Evolutionary conservation across 108 stramenopile species (phyloP).

Genomic region (Cyclotella distinguenda): DNA sequence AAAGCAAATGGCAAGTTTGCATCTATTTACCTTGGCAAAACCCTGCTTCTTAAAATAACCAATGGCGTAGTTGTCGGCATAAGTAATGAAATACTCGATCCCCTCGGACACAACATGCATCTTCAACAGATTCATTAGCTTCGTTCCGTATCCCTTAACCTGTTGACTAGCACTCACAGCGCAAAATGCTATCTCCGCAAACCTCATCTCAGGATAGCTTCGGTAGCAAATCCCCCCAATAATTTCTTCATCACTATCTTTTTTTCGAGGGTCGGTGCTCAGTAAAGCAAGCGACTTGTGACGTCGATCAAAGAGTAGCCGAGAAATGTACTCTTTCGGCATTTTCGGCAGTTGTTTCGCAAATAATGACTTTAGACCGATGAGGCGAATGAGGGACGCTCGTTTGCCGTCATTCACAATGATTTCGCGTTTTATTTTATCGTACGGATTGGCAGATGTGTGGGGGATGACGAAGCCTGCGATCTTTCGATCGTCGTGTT

Average conservation of each 20-base stretch:
- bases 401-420: slow-evolving; percentile 82
- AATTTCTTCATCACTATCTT: slow-evolving; percentile 80
- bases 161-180: slow-evolving; percentile 93
- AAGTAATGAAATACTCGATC: slow-evolving; percentile 96
- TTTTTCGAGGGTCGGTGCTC: slow-evolving; percentile 59
- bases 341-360: slow-evolving; percentile 98
- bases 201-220: slow-evolving; percentile 89
- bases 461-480: background rate
- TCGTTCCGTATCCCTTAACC: slow-evolving; percentile 95
- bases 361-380: slow-evolving; percentile 94
- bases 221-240: slow-evolving; percentile 98
- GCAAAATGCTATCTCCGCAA: slow-evolving; percentile 98
- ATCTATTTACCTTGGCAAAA: slow-evolving; percentile 65
- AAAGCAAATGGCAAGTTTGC: background rate
- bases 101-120: slow-evolving; percentile 78
- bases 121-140: slow-evolving; percentile 98
- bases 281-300: slow-evolving; percentile 89
- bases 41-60: slow-evolving; percentile 99
- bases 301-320: slow-evolving; percentile 95
- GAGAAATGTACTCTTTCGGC: slow-evolving; percentile 96
- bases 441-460: slow-evolving; percentile 55
- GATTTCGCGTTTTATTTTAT: slow-evolving; percentile 63
- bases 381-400: slow-evolving; percentile 78
- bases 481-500: background rate
- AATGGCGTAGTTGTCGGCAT: slow-evolving; percentile 98